phyloP scores from a whole-genome alignment of 805 yeast species.

The Saccharomycopsis schoenii region DNA sequence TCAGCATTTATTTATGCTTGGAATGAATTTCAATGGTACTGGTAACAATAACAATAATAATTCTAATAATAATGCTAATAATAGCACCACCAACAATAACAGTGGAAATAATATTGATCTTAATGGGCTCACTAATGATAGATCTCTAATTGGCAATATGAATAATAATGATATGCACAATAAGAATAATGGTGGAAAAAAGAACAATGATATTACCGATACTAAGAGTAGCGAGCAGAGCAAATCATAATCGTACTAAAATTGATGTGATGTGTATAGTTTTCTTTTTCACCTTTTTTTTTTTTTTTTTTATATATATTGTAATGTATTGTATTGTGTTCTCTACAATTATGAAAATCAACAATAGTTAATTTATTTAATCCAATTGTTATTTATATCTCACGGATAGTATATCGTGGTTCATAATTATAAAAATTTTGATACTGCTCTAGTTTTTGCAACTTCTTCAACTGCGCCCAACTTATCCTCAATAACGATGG shows the following conservation, averaged over 20 bases:
- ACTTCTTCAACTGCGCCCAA: slow-evolving; percentile 32
- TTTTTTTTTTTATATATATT: not conserved
- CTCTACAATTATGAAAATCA: not conserved
- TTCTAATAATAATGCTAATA: not conserved
- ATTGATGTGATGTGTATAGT: not conserved
- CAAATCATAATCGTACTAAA: too few species aligned
- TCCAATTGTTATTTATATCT: not conserved
- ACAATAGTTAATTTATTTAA: not conserved
- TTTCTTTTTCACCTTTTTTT: not conserved
- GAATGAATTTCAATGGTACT: not conserved
- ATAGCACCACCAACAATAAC: not conserved
- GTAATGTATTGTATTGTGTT: not conserved
- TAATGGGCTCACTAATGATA: not conserved
- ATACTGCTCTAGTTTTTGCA: slow-evolving; percentile 29
- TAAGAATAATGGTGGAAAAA: not conserved
- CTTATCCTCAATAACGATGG: slow-evolving; percentile 26
- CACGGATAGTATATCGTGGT: not conserved
- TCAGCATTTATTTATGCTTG: not conserved
- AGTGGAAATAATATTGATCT: not conserved
- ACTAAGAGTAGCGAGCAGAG: too few species aligned
- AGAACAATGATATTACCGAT: not conserved
- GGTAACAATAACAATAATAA: not conserved
- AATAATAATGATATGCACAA: not conserved
- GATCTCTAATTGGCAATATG: not conserved
- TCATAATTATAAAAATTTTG: slow-evolving; percentile 27